Evolutionary conservation across 2,329 filamentous ascomycete species (phyloP), one percentile per base, ranked within the genome.

Genomic region (Microcyclospora pomicola): DNA sequence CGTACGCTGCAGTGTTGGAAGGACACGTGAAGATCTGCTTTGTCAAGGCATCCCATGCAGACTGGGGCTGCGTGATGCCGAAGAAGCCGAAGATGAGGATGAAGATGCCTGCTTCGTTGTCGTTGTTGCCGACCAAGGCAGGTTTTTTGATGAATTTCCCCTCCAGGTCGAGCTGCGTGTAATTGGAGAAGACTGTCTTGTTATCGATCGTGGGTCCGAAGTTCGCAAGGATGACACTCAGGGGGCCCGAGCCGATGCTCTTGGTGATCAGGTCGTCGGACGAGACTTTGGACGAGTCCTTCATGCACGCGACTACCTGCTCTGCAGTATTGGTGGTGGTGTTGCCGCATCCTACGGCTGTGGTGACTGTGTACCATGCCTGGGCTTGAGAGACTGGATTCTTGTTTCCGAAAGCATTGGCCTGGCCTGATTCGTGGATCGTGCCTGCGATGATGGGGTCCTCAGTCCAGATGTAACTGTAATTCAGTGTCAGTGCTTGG

Each of bases 101-200:
- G 51, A 65, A 68, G 11, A 37, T 12, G 1, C 64, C 65, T 3
- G 64, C 60, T 46, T 71, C 68, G 38, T 68, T 60, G 43, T 67
- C 38, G 38, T 62, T 67, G 44, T 62, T 62, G 11, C 63, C 65
- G 4, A 61, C 46, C 0, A 71, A 42, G 1, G 64, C 52, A 0
- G 68, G 66, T 29, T 46, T 41, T n/a, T 51, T 58, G 16, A 55
- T 56, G 43, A 66, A 68, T n/a, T 38, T 31, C 3, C 45, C 46
- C 4, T 31, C 27, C 5, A 27, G 33, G 3, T 42, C 40, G 2
- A 39, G 42, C 4, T 15, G 11, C 6, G 40, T 29, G 32, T 48
- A 49, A 15, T 50, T 43, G 1, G 38, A 33, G 34, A 50, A 49
- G 34, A 50, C 43, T 6, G 37, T 42, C n/a, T 41, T 36, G 16